Conservation (phyloP, 495 filamentous ascomycete genomes). For the Aspergillus wentii region DNA sequence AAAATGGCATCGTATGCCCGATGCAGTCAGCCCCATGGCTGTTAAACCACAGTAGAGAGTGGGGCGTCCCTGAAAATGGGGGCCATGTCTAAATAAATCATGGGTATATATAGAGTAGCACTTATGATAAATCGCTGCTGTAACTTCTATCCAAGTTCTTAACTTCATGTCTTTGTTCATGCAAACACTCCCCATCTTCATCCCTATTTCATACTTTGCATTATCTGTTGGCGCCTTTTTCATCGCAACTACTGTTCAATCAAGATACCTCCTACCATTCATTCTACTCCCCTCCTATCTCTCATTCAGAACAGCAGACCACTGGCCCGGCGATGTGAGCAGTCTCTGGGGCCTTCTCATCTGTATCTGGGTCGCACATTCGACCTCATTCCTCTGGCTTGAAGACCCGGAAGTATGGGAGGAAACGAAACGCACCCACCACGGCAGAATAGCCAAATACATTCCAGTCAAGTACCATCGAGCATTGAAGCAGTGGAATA, state of each 20-base stretch:
- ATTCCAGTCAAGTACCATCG: neutral
- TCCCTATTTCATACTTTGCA: neutral
- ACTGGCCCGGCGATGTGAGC: neutral
- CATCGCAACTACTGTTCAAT: neutral
- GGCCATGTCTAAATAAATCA: neutral
- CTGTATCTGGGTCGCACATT: neutral
- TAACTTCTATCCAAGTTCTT: neutral
- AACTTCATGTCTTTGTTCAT: too few species aligned
- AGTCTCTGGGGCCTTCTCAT: too few species aligned
- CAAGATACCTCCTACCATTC: neutral
- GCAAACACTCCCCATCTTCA: neutral
- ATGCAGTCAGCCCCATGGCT: too few species aligned
- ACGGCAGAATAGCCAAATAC: too few species aligned
- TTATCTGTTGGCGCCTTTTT: neutral
- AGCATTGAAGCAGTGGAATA: slow-evolving; percentile 14
- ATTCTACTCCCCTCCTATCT: neutral
- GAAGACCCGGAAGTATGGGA: too few species aligned
- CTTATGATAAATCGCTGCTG: neutral
- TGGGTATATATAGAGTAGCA: neutral
- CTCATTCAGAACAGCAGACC: neutral
- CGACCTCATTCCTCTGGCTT: neutral
- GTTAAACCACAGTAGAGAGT: too few species aligned
- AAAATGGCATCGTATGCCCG: too few species aligned
- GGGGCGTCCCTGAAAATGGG: too few species aligned
- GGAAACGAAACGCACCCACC: too few species aligned